A percentile compares a stretch with the other conserved stretches of the same genome.
phyloP scores from a whole-genome alignment of 495 filamentous ascomycete genomes.

The Podospora comata region DNA sequence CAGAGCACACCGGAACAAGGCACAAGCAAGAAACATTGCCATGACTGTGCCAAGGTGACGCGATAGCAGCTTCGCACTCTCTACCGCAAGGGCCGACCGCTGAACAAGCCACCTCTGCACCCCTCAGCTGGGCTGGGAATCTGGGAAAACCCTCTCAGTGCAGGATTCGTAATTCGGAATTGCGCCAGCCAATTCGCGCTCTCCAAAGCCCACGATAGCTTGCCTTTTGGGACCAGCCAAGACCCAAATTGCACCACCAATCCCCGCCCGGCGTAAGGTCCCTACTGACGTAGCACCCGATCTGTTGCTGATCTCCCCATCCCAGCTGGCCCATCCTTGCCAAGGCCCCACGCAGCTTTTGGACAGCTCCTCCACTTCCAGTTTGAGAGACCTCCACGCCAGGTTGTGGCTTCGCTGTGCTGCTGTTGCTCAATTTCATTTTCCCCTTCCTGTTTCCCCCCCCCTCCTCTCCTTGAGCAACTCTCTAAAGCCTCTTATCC shows the following conservation, averaged over 20 bases:
- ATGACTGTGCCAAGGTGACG: not conserved
- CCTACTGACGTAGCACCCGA: constrained; percentile 24
- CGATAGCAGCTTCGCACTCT: constrained; percentile 9
- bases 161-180: not conserved
- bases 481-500: not conserved
- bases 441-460: constrained; percentile 2
- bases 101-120: constrained; percentile 16
- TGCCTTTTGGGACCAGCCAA: constrained; percentile 2
- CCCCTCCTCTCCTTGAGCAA: constrained; percentile 8
- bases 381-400: constrained; percentile 7
- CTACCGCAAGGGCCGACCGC: not conserved
- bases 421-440: constrained; percentile 8
- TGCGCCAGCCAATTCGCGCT: not conserved
- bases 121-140: constrained; percentile 15
- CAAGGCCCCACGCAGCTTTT: constrained; percentile 2
- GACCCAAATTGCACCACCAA: constrained; percentile 6
- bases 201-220: not conserved
- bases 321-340: constrained; percentile 15
- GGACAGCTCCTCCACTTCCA: constrained; percentile 11
- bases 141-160: not conserved
- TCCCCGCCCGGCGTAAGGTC: constrained; percentile 6
- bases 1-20: not conserved
- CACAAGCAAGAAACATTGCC: not conserved
- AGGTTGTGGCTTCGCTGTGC: constrained; percentile 7
- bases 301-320: constrained; percentile 10